A percentile compares a stretch with the other conserved stretches of the same genome.
Evolutionary conservation across 768 basidiomycete genomes (phyloP).

Genomic region (Harrya chromipes): DNA sequence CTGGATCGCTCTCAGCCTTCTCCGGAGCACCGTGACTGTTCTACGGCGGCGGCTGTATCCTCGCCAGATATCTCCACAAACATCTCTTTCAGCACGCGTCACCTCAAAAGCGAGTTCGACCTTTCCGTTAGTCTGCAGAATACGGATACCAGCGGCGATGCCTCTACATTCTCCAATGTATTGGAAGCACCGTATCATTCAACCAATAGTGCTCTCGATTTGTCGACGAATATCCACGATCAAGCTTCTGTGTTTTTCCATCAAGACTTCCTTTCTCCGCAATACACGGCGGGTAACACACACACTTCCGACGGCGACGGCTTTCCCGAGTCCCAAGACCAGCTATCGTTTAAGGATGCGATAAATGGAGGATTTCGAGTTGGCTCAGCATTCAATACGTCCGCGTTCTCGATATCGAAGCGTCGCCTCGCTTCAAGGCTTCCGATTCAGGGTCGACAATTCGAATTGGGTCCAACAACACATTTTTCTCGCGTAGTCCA

Average conservation of each 20-base stretch:
- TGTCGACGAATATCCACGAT: constrained; percentile 7
- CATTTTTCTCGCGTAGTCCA: constrained; percentile 9
- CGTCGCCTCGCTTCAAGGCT: constrained; percentile 32
- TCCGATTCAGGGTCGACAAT: constrained; percentile 21
- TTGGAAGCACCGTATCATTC: constrained; percentile 4
- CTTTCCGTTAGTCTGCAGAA: constrained; percentile 7
- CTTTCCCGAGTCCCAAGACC: constrained; percentile 14
- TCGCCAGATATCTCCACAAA: constrained; percentile 11
- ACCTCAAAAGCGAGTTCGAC: constrained; percentile 15
- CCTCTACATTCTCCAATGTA: constrained; percentile 4
- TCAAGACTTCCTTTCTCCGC: constrained; percentile 9
- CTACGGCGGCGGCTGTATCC: background rate
- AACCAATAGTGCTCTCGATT: background rate
- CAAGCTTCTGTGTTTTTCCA: constrained; percentile 3
- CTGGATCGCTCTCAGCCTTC: constrained; percentile 19
- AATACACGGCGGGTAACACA: background rate
- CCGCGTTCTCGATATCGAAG: constrained; percentile 29
- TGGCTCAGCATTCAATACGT: constrained; percentile 9
- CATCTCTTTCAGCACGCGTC: constrained; percentile 6
- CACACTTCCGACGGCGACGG: constrained; percentile 6
- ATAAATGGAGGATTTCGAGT: constrained; percentile 10
- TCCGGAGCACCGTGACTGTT: constrained; percentile 6
- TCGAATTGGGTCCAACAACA: constrained; percentile 15
- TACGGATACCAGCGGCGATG: background rate
- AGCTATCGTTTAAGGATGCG: constrained; percentile 12